Conservation (phyloP, 2,329 filamentous ascomycete genomes). For the Penicillium glabrum region DNA sequence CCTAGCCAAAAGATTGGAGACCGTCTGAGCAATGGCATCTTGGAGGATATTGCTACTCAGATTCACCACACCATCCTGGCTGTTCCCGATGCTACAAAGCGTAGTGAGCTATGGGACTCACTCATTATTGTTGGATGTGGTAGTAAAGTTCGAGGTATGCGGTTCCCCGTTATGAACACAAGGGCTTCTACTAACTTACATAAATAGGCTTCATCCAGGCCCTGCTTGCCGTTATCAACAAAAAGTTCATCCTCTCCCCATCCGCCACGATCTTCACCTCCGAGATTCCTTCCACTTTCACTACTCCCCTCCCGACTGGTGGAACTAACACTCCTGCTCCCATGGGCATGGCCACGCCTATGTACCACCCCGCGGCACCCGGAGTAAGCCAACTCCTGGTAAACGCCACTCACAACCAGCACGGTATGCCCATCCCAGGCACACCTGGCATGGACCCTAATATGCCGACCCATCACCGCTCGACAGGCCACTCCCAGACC, state of each 20-base stretch:
- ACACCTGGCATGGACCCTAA: conserved; percentile 37
- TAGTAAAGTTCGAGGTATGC: conserved; percentile 59
- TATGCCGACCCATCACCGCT: conserved; percentile 49
- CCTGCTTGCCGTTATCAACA: conserved; percentile 73
- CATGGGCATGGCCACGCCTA: conserved; percentile 46
- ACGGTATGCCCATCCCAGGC: conserved; percentile 33
- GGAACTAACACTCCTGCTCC: conserved; percentile 77
- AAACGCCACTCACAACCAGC: conserved; percentile 68
- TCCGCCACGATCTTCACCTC: conserved; percentile 96
- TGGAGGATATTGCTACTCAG: conserved; percentile 80
- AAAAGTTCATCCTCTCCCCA: conserved; percentile 86
- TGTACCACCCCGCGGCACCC: conserved; percentile 57
- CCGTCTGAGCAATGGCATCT: conserved; percentile 58
- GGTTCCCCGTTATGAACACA: background rate
- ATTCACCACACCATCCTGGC: conserved; percentile 81
- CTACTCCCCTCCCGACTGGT: conserved; percentile 85
- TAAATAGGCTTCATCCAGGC: conserved; percentile 78
- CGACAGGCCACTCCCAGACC: conserved; percentile 68
- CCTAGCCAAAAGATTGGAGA: conserved; percentile 33
- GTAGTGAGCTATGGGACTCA: conserved; percentile 86
- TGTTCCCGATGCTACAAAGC: conserved; percentile 80
- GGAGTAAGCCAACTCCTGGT: conserved; percentile 88
- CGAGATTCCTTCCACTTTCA: conserved; percentile 90
- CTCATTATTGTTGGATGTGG: conserved; percentile 92
- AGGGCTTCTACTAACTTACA: conserved; percentile 40